A percentile compares a stretch with the other conserved stretches of the same genome.
Conservation (phyloP, 352 stramenopile genomes). For the Phytophthora pini region DNA sequence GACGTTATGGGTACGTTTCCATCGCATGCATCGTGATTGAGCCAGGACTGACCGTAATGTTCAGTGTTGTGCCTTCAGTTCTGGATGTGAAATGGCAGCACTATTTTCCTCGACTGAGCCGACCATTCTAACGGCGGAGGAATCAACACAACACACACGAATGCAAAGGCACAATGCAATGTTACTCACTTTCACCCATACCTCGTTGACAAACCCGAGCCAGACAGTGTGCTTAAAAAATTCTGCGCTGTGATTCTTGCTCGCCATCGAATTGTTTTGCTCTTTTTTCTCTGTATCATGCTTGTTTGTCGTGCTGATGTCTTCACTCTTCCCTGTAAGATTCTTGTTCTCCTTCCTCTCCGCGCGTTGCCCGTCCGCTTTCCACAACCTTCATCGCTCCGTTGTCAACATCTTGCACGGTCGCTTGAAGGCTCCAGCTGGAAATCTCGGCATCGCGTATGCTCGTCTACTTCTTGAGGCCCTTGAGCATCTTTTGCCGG, state of each 20-base stretch:
- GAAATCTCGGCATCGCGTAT: conserved; percentile 20
- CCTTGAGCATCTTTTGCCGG: conserved; percentile 91
- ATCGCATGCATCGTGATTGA: neutral
- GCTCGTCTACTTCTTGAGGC: conserved; percentile 81
- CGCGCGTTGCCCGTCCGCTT: conserved; percentile 15
- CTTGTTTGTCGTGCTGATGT: conserved; percentile 42
- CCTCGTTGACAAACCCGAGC: conserved; percentile 17
- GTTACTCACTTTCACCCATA: conserved; percentile 42
- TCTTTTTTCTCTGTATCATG: conserved; percentile 36
- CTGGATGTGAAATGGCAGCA: conserved; percentile 59
- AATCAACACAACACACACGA: conserved; percentile 23
- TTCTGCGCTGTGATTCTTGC: conserved; percentile 37
- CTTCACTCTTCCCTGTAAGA: conserved; percentile 48
- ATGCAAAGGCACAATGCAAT: conserved; percentile 41
- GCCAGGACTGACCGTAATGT: conserved; percentile 1
- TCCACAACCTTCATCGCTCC: conserved; percentile 12
- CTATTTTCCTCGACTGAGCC: conserved; percentile 50
- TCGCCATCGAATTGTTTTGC: conserved; percentile 30
- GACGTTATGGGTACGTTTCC: conserved; percentile 60
- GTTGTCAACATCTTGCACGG: conserved; percentile 35
- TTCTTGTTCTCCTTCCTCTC: conserved; percentile 37
- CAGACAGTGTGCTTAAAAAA: conserved; percentile 27
- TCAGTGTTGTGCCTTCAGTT: conserved; percentile 58
- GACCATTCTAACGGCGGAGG: conserved; percentile 20
- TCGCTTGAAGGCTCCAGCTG: conserved; percentile 6